These are phyloP conservation scores for Aspergillus campestris DNA, from an alignment of 495 filamentous ascomycete species.

Conservation along the genomic window DNA sequence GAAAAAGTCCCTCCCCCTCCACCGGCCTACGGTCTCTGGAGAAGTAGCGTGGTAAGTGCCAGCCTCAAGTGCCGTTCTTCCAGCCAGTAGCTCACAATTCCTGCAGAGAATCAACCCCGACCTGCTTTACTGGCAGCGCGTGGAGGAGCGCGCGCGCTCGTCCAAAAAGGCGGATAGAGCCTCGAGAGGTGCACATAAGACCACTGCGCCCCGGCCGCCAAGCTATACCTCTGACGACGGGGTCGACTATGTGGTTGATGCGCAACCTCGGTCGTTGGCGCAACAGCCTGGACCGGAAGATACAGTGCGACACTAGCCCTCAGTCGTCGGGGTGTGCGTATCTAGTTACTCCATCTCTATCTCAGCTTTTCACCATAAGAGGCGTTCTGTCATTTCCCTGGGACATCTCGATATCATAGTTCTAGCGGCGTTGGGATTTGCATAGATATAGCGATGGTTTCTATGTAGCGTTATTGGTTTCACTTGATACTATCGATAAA, in stretches of 20 bases:
- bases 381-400: too few species aligned
- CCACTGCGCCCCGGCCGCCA: constrained; percentile 45
- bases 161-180: constrained; percentile 5
- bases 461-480: too few species aligned
- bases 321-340: not conserved
- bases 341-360: too few species aligned
- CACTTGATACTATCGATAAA: too few species aligned
- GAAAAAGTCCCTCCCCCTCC: constrained; percentile 50
- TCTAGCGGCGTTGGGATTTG: too few species aligned
- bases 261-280: constrained; percentile 45
- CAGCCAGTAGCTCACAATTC: not conserved
- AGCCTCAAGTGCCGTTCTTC: not conserved
- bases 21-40: constrained; percentile 83
- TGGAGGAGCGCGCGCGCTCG: constrained; percentile 25
- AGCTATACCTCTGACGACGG: constrained; percentile 68
- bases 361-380: too few species aligned
- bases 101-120: constrained; percentile 66
- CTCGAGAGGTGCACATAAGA: constrained; percentile 13
- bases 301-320: not conserved
- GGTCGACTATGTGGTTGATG: constrained; percentile 57
- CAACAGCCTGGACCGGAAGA: constrained; percentile 17
- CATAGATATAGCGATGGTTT: too few species aligned
- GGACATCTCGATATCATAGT: too few species aligned
- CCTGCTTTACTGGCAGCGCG: constrained; percentile 69
- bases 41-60: constrained; percentile 71